Evolutionary conservation across 331 rosid genomes (phyloP), one percentile per base, ranked within the genome.

Genomic region (Arachis monticola): DNA sequence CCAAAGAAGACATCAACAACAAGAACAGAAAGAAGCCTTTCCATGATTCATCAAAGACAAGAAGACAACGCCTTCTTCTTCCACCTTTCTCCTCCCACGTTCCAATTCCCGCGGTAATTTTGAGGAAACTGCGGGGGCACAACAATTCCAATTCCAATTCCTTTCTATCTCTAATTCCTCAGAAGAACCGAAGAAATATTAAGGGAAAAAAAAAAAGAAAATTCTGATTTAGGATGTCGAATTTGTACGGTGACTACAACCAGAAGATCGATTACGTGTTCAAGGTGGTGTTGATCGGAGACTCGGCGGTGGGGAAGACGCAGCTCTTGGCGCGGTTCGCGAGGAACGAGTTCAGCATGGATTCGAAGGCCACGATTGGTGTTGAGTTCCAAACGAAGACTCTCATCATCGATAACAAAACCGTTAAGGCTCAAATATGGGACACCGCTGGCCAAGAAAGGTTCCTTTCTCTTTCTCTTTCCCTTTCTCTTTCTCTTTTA

Each of bases 361-460:
- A 80, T 74, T 73, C 83, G 40, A 80, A 80, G 69, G 83, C 83
- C 32, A 80, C 83, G 22, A 80, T 80, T 64, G 83, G 83, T 12
- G 83, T 80, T 8, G 83, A 74, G 71, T 80, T 80, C 64, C 83
- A 80, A 31, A 80, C 83, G 27, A 80, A 74, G 69, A 74, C 83
- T 1, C 83, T 80, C 64, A 2, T 68, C 50, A 80, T 80, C 12
- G 83, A 80, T 45, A 80, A 61, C 64, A 80, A 80, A 27, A 80
- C 67, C 35, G 80, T 74, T 27, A 80, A 80, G 76, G 60, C 83
- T 7, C 83, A 80, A 80, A 80, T 80, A 30, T 80, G 83, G 83
- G 83, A 80, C 44, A 80, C 83, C 31, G 83, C 83, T 4, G 83
- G 83, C 59, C 83, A 74, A 61, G 83, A 80, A 68, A 80, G 83